Conservation (phyloP, 2,329 filamentous ascomycete species). For the Penicillium sp. region DNA sequence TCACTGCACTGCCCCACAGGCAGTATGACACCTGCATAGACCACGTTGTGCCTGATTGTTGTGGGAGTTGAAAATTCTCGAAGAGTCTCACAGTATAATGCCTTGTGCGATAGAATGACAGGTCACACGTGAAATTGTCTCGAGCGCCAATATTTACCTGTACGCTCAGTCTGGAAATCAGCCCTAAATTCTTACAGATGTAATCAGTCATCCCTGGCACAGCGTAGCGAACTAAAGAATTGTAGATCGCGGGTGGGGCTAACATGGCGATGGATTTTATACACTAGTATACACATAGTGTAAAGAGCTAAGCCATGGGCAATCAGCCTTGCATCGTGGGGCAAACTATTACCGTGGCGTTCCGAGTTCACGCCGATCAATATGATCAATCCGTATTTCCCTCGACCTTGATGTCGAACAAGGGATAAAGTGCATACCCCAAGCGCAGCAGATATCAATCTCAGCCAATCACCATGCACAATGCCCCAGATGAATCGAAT, state of each 20-base stretch:
- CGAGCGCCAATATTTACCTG: neutral
- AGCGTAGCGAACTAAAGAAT: neutral
- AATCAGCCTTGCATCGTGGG: constrained; percentile 18
- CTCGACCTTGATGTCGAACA: constrained; percentile 11
- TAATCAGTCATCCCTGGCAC: neutral
- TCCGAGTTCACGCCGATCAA: constrained; percentile 10
- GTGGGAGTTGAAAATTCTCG: neutral
- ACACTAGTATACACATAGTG: no score
- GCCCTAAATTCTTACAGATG: neutral
- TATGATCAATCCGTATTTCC: constrained; percentile 13
- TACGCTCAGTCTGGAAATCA: neutral
- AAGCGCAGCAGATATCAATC: neutral
- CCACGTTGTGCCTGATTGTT: neutral
- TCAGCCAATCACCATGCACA: constrained; percentile 7
- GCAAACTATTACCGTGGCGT: constrained; percentile 17
- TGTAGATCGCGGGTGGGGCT: neutral
- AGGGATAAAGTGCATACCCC: constrained; percentile 18
- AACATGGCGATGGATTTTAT: neutral
- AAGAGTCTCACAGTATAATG: neutral
- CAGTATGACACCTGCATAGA: neutral
- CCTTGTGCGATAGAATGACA: neutral
- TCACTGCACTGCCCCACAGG: neutral
- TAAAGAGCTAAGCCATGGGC: constrained; percentile 4
- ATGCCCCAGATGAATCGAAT: neutral
- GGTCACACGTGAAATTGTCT: neutral